Evolutionary conservation across 805 yeast species (phyloP).

Genomic region (Saturnispora kantuleensis): DNA sequence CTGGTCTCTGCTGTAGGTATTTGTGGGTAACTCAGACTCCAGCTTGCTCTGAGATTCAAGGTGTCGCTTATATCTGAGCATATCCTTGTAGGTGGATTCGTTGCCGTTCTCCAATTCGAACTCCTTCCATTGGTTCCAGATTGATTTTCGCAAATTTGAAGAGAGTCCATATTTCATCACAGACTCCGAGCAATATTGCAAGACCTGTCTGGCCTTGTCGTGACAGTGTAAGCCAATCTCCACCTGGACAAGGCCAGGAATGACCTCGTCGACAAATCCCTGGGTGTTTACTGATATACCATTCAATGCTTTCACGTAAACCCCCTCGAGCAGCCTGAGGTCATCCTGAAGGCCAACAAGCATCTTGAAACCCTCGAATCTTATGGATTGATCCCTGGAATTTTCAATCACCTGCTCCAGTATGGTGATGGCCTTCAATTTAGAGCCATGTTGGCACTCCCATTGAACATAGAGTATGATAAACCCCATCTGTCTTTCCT

Average conservation of each 20-base stretch:
- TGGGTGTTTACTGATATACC: conserved; percentile 19
- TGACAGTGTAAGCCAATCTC: conserved; percentile 47
- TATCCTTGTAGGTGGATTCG: conserved; percentile 61
- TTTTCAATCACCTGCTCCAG: conserved; percentile 33
- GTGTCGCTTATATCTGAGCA: conserved; percentile 52
- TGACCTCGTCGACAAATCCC: conserved; percentile 30
- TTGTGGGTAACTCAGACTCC: conserved; percentile 15
- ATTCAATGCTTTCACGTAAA: conserved; percentile 44
- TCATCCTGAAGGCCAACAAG: conserved; percentile 33
- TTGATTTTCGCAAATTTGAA: conserved; percentile 20
- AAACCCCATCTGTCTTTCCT: conserved; percentile 22
- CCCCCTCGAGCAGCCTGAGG: conserved; percentile 30
- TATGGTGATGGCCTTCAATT: conserved; percentile 39
- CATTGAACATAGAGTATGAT: conserved; percentile 48
- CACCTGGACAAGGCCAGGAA: conserved; percentile 43
- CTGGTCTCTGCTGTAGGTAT: conserved; percentile 21
- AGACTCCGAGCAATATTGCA: conserved; percentile 41
- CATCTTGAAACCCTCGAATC: conserved; percentile 33
- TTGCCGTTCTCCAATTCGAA: conserved; percentile 69
- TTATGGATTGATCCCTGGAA: conserved; percentile 23
- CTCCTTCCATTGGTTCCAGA: conserved; percentile 65
- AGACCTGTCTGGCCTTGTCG: conserved; percentile 53
- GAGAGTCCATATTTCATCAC: conserved; percentile 25
- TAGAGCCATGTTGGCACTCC: conserved; percentile 48
- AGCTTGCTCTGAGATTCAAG: conserved; percentile 16